phyloP scores from a whole-genome alignment of 768 basidiomycete species.

The Udeniomyces megalosporus region DNA sequence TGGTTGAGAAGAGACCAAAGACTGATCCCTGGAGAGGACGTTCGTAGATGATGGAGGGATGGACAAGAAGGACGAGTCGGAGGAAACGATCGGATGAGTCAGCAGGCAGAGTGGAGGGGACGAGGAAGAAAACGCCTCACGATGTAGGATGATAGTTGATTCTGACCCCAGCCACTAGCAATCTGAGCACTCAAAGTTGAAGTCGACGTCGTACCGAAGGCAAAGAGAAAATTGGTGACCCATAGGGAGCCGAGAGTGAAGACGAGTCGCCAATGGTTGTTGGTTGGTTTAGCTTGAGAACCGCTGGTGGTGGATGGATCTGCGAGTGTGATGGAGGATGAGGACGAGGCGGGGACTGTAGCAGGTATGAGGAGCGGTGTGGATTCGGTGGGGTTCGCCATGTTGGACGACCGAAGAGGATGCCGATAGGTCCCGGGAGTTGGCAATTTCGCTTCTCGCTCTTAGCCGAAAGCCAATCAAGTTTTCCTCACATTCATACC shows the following conservation, averaged over 20 bases:
- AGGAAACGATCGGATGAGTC: neutral
- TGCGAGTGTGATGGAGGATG: neutral
- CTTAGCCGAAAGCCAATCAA: neutral
- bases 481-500: neutral
- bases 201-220: no score
- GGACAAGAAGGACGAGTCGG: neutral
- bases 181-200: neutral
- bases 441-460: neutral
- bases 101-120: neutral
- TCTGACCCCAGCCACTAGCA: neutral
- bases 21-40: neutral
- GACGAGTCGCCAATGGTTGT: neutral
- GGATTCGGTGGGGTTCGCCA: neutral
- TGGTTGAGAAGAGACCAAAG: neutral
- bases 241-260: no score
- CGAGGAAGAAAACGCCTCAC: neutral
- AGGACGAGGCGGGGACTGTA: neutral
- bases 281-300: neutral
- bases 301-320: neutral
- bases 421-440: neutral
- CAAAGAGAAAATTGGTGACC: no score
- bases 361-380: neutral
- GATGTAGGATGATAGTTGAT: conserved; percentile 7
- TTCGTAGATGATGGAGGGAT: neutral
- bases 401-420: neutral